phyloP scores from a whole-genome alignment of 73 alveolate species.

The Loxodes magnus region DNA sequence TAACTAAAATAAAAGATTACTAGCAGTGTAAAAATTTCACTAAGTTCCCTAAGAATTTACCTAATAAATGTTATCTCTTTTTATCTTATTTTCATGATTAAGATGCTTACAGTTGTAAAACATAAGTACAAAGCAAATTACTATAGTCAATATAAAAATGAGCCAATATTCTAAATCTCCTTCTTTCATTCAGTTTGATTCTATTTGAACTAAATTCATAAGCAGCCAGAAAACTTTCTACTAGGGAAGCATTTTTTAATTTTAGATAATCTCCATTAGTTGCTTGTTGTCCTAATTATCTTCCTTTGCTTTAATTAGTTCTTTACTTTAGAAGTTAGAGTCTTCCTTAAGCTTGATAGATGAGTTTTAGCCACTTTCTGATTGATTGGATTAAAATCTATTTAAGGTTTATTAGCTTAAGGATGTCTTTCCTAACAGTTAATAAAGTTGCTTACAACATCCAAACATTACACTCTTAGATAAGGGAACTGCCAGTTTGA shows the following conservation, averaged over 20 bases:
- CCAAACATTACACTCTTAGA: constrained; percentile 22
- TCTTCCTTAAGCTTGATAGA: constrained; percentile 9
- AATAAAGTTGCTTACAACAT: not conserved
- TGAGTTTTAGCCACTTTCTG: no score
- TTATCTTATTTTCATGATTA: not conserved
- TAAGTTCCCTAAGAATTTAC: not conserved
- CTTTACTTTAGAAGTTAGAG: not conserved
- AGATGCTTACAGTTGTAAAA: not conserved
- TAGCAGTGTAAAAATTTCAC: not conserved
- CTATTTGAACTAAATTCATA: not conserved
- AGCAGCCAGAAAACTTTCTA: not conserved
- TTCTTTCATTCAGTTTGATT: not conserved
- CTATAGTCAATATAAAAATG: not conserved
- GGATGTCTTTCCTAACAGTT: constrained; percentile 5
- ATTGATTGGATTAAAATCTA: constrained; percentile 24
- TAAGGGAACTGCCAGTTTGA: constrained; percentile 22
- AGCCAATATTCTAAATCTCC: constrained; percentile 8
- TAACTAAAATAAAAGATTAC: not conserved
- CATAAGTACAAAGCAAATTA: not conserved
- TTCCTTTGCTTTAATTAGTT: not conserved
- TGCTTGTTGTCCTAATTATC: not conserved
- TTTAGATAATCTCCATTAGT: not conserved
- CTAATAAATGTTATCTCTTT: constrained; percentile 1
- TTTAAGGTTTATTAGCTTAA: not conserved
- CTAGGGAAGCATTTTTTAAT: constrained; percentile 8